Base-by-base conservation (phyloP, 169 alveolate species). In the Plasmodium inui region DNA sequence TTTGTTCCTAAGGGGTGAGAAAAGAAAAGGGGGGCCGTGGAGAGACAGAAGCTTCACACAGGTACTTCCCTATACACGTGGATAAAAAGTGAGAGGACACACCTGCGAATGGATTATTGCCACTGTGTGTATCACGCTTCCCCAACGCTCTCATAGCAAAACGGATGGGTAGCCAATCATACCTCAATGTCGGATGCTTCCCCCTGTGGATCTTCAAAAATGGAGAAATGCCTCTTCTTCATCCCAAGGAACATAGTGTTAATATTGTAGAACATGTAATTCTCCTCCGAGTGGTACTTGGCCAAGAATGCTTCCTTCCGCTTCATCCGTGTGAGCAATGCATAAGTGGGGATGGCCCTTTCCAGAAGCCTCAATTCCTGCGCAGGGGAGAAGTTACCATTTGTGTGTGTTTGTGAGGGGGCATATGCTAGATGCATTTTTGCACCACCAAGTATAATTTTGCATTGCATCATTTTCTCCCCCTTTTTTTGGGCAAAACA, bases 361-460 rank as follows among this genome's bases (percentile, higher is more conserved):
- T 86, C 93, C 70, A 86, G 19, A 10, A 86, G 12, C 8, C 37
- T 74, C 93, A 86, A 19, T 76, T 86, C 93, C 92, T 84, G 44
- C 26, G 32, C 34, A 9, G 22, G 72, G 50, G 72, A 28, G 84
- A 19, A 22, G 28, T 5, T 79, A 4, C 37, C 76, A 67, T 67
- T 67, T 67, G 76, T 67, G 32, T 7, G 3, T 61, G 3, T 26
- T 3, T 14, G 34, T 0, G 17, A 2, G 8, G 26, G 22, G 61
- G 26, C 9, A 50, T 50, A 50, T 17, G 61, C 6, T 50, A 12
- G 26, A 50, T 14, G 26, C 61, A 50, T 46, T 46, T 12, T 46
- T 46, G 57, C 57, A 12, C 57, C 44, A 6, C 44, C 0, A 37
- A 6, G 44, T 5, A 8, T 37, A 55, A 55, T 55, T 55, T 55